phyloP scores from a whole-genome alignment of 495 filamentous ascomycete genomes.

The Extremus antarcticus region DNA sequence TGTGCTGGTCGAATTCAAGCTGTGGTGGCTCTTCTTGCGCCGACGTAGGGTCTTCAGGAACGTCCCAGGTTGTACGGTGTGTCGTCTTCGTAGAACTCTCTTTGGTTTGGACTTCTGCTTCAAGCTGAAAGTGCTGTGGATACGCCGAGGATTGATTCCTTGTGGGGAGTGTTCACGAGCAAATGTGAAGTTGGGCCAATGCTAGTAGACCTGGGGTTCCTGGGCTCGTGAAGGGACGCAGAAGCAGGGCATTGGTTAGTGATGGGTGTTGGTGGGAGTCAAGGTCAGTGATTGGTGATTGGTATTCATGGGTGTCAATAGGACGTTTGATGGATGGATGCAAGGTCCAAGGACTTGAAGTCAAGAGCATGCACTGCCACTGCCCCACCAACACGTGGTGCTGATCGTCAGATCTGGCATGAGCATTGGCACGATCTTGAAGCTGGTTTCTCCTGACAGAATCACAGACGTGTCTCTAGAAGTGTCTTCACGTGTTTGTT shows the following conservation, averaged over 20 bases:
- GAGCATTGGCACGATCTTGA: too few species aligned
- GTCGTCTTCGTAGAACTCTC: constrained; percentile 1
- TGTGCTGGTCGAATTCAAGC: constrained; percentile 2
- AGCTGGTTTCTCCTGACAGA: too few species aligned
- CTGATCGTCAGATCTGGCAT: too few species aligned
- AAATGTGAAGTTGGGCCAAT: constrained; percentile 19
- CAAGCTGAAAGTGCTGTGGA: constrained; percentile 7
- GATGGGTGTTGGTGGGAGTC: neutral
- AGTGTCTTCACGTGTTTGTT: too few species aligned
- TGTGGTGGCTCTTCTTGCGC: neutral
- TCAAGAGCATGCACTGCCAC: neutral
- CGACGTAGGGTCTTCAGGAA: neutral
- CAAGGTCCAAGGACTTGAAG: neutral
- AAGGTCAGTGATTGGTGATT: neutral
- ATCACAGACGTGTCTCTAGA: too few species aligned
- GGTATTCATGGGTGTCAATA: neutral
- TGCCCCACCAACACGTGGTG: neutral
- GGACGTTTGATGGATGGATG: neutral
- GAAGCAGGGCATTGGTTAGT: constrained; percentile 2
- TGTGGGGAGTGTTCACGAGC: constrained; percentile 4
- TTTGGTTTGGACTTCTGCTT: constrained; percentile 1
- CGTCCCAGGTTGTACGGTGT: neutral
- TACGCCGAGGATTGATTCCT: constrained; percentile 7
- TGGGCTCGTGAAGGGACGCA: neutral
- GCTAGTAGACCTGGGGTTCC: constrained; percentile 1